phyloP scores from a whole-genome alignment of 1,284 basidiomycete species.

The Ceratobasidium papillatum region DNA sequence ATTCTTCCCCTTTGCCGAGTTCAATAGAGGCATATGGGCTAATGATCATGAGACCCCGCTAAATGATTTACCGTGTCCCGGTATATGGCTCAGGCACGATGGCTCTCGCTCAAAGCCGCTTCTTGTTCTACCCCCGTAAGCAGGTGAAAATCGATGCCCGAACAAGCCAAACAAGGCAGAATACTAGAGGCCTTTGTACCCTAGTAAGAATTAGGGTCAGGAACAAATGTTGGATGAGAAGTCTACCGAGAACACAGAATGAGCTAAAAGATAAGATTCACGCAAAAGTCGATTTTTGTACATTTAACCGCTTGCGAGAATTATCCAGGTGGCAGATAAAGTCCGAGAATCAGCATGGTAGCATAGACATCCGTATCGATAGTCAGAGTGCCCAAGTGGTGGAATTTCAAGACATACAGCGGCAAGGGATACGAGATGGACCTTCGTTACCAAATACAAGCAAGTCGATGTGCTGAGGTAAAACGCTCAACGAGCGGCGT shows the following conservation, averaged over 20 bases:
- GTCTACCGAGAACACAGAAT: neutral
- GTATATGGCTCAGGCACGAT: neutral
- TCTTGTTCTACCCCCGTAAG: neutral
- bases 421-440: no score
- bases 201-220: neutral
- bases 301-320: neutral
- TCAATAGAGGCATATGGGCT: neutral
- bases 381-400: no score
- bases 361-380: no score
- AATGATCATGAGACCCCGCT: slow-evolving; percentile 25
- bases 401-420: no score
- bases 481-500: no score
- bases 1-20: neutral
- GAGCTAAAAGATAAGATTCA: neutral
- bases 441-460: no score
- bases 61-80: slow-evolving; percentile 18
- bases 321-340: slow-evolving; percentile 8
- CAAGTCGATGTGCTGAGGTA: no score
- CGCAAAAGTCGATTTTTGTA: neutral
- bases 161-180: neutral
- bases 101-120: neutral
- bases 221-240: neutral
- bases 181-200: neutral
- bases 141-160: slow-evolving; percentile 2
- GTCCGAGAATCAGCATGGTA: neutral